These are phyloP conservation scores for Ascochyta koolunga DNA, from an alignment of 2,329 filamentous ascomycete genomes.

Conservation along the genomic window DNA sequence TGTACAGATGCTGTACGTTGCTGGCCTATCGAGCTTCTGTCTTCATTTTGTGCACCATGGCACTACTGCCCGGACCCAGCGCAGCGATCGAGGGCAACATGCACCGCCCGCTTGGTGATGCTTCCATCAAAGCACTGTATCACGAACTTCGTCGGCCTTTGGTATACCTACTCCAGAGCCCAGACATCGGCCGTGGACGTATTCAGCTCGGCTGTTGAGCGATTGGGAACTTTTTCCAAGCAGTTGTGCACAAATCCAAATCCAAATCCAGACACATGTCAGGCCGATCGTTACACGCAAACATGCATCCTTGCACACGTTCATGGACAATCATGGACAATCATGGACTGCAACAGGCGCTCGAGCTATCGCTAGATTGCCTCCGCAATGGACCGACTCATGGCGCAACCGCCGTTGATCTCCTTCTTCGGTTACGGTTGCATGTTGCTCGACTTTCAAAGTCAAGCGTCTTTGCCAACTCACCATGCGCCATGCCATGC, in stretches of 20 bases:
- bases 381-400: slow-evolving; percentile 42
- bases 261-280: slow-evolving; percentile 10
- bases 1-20: slow-evolving; percentile 31
- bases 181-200: slow-evolving; percentile 9
- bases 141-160: slow-evolving; percentile 11
- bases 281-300: slow-evolving; percentile 7
- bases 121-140: slow-evolving; percentile 7
- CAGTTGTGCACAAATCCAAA: slow-evolving; percentile 10
- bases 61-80: slow-evolving; percentile 10
- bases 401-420: slow-evolving; percentile 48
- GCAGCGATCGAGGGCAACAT: slow-evolving; percentile 27
- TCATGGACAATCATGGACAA: slow-evolving; percentile 15
- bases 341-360: slow-evolving; percentile 25
- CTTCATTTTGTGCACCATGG: slow-evolving; percentile 28
- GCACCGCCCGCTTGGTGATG: slow-evolving; percentile 20
- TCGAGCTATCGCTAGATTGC: slow-evolving; percentile 30
- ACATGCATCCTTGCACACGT: slow-evolving; percentile 21
- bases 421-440: slow-evolving; percentile 40
- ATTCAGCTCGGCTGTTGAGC: slow-evolving; percentile 13
- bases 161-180: too few relatives aligned
- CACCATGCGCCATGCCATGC: slow-evolving; percentile 47
- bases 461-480: slow-evolving; percentile 49
- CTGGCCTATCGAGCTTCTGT: slow-evolving; percentile 34
- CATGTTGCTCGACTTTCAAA: slow-evolving; percentile 43
- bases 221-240: slow-evolving; percentile 9